Conservation (phyloP, 2,329 filamentous ascomycete species). For the Beauveria sp. region DNA sequence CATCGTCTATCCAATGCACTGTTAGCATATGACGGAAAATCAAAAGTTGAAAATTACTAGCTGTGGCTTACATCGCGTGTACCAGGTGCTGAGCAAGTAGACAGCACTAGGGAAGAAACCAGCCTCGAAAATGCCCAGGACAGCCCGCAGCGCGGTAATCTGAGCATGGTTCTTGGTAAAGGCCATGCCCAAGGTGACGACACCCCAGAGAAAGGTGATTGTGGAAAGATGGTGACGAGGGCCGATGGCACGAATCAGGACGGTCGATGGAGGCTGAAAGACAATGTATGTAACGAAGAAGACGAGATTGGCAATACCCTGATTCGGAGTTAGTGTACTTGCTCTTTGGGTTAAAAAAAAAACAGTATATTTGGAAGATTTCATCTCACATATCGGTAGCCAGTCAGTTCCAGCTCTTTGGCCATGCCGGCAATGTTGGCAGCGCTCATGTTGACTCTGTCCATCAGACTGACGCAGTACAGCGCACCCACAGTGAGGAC, state of each 20-base stretch:
- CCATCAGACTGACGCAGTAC: constrained; percentile 72
- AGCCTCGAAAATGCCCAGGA: constrained; percentile 60
- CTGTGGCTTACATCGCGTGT: constrained; percentile 48
- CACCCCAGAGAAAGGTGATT: constrained; percentile 54
- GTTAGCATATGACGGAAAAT: background rate
- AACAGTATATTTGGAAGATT: background rate
- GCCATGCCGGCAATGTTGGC: constrained; percentile 63
- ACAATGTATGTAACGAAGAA: constrained; percentile 70
- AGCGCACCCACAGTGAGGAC: constrained; percentile 55
- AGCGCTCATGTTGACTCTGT: constrained; percentile 67
- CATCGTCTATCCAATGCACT: constrained; percentile 41
- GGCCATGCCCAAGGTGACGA: constrained; percentile 57
- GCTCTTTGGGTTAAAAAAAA: background rate
- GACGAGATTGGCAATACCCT: constrained; percentile 61
- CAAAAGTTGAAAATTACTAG: too few species aligned
- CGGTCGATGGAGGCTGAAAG: constrained; percentile 64
- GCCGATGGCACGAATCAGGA: constrained; percentile 60
- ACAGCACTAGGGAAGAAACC: constrained; percentile 66
- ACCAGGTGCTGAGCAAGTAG: constrained; percentile 68
- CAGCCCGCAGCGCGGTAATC: constrained; percentile 46
- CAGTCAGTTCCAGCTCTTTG: constrained; percentile 37
- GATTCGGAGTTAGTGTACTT: constrained; percentile 1
- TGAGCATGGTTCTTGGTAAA: constrained; percentile 46
- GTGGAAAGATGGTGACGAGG: constrained; percentile 47
- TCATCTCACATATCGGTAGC: constrained; percentile 36